These are phyloP conservation scores for Pseudogymnoascus sp. DNA, from an alignment of 2,329 filamentous ascomycete genomes.

Conservation along the genomic window DNA sequence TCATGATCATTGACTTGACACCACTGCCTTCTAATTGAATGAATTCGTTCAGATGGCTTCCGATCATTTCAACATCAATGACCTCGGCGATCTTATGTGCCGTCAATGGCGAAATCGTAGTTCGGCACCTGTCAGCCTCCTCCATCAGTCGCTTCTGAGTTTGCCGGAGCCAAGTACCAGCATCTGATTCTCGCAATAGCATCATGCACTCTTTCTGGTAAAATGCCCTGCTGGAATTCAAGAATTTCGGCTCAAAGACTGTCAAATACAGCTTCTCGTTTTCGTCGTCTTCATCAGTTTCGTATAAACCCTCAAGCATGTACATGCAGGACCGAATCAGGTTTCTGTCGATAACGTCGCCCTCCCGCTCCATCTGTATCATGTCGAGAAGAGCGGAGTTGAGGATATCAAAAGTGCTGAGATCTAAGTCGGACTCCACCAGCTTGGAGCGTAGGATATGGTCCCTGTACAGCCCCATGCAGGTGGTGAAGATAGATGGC, in stretches of 20 bases:
- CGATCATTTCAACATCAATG: conserved; percentile 74
- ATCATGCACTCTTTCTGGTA: conserved; percentile 68
- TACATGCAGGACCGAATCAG: conserved; percentile 75
- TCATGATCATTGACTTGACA: conserved; percentile 82
- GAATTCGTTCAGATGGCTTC: conserved; percentile 69
- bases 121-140: conserved; percentile 73
- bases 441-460: conserved; percentile 63
- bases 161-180: conserved; percentile 71
- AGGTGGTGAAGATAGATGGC: conserved; percentile 72
- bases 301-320: conserved; percentile 86
- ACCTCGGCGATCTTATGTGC: conserved; percentile 65
- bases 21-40: conserved; percentile 79
- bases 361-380: conserved; percentile 84
- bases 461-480: conserved; percentile 83
- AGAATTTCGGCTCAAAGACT: conserved; percentile 71
- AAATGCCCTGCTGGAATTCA: conserved; percentile 62
- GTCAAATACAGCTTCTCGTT: conserved; percentile 75
- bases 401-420: conserved; percentile 63
- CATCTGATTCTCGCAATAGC: conserved; percentile 69
- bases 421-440: conserved; percentile 32
- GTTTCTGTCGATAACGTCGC: conserved; percentile 77
- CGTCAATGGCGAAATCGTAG: conserved; percentile 65
- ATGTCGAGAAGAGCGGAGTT: conserved; percentile 81
- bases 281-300: conserved; percentile 69
- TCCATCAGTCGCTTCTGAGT: conserved; percentile 67